Base-by-base conservation (phyloP, 805 yeast species). In the Metschnikowia matae region DNA sequence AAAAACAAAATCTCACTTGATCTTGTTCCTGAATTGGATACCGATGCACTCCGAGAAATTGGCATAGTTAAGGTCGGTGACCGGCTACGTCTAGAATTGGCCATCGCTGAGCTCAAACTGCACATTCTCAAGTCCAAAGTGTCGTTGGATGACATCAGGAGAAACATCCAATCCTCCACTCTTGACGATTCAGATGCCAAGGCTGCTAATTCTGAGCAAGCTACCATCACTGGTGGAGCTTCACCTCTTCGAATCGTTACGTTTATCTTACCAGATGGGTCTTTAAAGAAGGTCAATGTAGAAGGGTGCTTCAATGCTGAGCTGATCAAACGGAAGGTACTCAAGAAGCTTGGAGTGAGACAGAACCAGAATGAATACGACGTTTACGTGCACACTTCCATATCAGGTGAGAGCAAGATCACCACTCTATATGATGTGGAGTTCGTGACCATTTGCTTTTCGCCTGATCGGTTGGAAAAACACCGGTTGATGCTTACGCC, bases 41-140 rank as follows among this genome's bases (percentile, higher is more conserved):
- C 78, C 40, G 73, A 68, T 6, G 80, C 89, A 0, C 74, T 92
- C 49, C 79, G 77, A 44, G 94, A 85, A 50, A 63, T 94, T 10
- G 96, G 96, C 0, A 66, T 92, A 10, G 54, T 59, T n/a, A 85
- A 81, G 55, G 80, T 92, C 14, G 97, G 98, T 1, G 98, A 94
- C 64, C 71, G 97, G 26, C 72, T 92, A 18, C 73, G 85, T 29
- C 66, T 92, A 10, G 81, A 84, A 59, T 71, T 80, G 14, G 83
- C 85, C 18, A 73, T 87, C 3, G 71, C 77, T 31, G 64, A 71
- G 39, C 58, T 82, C 50, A 73, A 79, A 17, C 52, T 47, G 46
- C 32, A 48, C 13, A 15, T 31, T 6, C 48, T 57, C 18, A 44
- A 37, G 40, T 50, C 42, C 23, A 46, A 34, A 20, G 49, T 57